These are phyloP conservation scores for Phylloporus arenicola DNA, from an alignment of 768 basidiomycete species.

Conservation along the genomic window DNA sequence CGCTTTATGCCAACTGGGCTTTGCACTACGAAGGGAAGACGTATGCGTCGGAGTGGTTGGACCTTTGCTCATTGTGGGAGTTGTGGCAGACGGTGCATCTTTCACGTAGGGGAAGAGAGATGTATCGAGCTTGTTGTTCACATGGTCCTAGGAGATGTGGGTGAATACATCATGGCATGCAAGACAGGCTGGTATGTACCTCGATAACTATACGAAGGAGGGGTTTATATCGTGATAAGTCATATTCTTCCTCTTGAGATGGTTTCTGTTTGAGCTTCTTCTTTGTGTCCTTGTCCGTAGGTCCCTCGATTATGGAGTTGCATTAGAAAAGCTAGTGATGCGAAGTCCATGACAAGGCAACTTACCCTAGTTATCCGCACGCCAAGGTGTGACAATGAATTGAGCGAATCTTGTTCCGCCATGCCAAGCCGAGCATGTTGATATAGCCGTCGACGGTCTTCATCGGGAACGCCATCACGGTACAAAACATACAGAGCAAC, in stretches of 20 bases:
- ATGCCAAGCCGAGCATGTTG: slow-evolving; percentile 88
- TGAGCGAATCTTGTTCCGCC: slow-evolving; percentile 90
- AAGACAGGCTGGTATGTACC: slow-evolving; percentile 38
- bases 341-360: background rate
- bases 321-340: background rate
- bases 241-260: slow-evolving; percentile 86
- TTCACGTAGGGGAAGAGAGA: slow-evolving; percentile 84
- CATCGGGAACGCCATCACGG: slow-evolving; percentile 97
- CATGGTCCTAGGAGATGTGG: slow-evolving; percentile 61
- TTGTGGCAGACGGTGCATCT: slow-evolving; percentile 59
- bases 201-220: slow-evolving; percentile 75
- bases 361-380: slow-evolving; percentile 78
- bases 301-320: slow-evolving; percentile 40
- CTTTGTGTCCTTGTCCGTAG: slow-evolving; percentile 72
- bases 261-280: slow-evolving; percentile 77
- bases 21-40: slow-evolving; percentile 81
- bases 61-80: slow-evolving; percentile 42
- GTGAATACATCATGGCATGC: background rate
- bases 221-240: slow-evolving; percentile 91
- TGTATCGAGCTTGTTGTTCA: slow-evolving; percentile 70
- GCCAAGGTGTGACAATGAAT: slow-evolving; percentile 79
- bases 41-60: slow-evolving; percentile 47
- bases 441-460: slow-evolving; percentile 89
- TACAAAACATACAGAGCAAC: slow-evolving; percentile 92
- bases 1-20: slow-evolving; percentile 85